These are phyloP conservation scores for California macrophylla DNA, from an alignment of 441 rosid genomes.

Conservation along the genomic window DNA sequence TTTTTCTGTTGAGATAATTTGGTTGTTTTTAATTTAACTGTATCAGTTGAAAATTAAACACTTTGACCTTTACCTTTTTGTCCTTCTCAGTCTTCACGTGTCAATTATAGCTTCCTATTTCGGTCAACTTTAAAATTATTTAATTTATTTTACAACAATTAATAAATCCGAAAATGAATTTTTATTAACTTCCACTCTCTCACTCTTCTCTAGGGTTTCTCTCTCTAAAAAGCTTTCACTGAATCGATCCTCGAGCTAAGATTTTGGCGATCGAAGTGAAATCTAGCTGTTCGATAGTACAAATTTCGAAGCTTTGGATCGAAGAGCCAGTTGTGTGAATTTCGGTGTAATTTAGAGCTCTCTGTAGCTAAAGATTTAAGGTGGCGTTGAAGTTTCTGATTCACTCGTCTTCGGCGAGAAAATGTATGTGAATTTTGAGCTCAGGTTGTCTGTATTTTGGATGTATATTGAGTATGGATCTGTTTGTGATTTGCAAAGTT, in stretches of 20 bases:
- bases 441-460: not conserved
- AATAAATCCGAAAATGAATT: not conserved
- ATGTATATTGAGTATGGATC: not conserved
- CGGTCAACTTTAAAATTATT: not conserved
- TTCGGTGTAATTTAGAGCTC: slow-evolving; percentile 6
- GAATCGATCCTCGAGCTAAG: slow-evolving; percentile 2
- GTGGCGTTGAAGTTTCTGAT: not conserved
- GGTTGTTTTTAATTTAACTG: too few relatives aligned
- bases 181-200: not conserved
- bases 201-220: slow-evolving; percentile 9
- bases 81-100: not conserved
- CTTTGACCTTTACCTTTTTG: not conserved
- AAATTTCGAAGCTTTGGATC: not conserved
- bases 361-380: not conserved
- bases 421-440: slow-evolving; percentile 13
- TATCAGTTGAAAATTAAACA: not conserved
- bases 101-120: not conserved
- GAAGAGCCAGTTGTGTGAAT: not conserved
- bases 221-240: not conserved
- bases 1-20: too few relatives aligned
- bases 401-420: not conserved
- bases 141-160: not conserved
- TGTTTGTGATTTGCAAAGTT: not conserved
- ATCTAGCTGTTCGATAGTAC: not conserved
- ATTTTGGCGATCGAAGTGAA: slow-evolving; percentile 4